Base-by-base conservation (phyloP, 495 filamentous ascomycete species). In the Staphylotrichum longicolle region DNA sequence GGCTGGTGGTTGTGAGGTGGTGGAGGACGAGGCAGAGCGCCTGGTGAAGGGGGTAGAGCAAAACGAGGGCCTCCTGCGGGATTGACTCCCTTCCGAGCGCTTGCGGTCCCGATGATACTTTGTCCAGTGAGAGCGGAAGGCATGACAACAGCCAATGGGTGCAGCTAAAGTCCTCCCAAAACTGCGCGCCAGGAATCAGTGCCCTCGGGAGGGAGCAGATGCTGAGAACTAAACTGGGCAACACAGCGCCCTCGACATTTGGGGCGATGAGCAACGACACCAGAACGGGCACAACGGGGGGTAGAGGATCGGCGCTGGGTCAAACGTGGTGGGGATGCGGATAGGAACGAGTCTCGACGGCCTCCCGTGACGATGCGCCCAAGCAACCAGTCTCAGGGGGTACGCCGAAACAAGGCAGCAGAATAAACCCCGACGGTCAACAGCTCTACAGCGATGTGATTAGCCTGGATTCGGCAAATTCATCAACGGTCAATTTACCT, bases 251-350 rank as follows among this genome's bases (percentile, higher is more conserved):
- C 30, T 80, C 65, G 39, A 78, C 77, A 51, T 80, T 76, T 27
- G 82, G 78, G 33, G 85, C 81, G n/a, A 96, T 78, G 14, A 91
- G 88, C 5, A 94, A 72, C 4, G 94, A 87, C 41, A 96, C 87
- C 20, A 91, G 79, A 7, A 94, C 66, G 3, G 94, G 91, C 7
- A 96, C 0, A 88, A 64, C 1, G 86, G 77, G 3, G 94, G 95
- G 67, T 98, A 98, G 20, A 98, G 77, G 8, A 98, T 76, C 6
- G 94, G 91, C 14, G 94, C 94, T 3, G 91, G 94, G 68, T 98
- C 94, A 71, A 98, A 96, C 33, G 82, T 78, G 11, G 85, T 69
- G 1, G 91, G 90, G 15, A 96, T 77, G 12, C 49, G 78, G 72
- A 83, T 54, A 4, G 77, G 74, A 30, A 80, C 57, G 35, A 46